Evolutionary conservation across 257 asterid species (phyloP), one percentile per base, ranked within the genome.

Genomic region (Capsicum pubescens): DNA sequence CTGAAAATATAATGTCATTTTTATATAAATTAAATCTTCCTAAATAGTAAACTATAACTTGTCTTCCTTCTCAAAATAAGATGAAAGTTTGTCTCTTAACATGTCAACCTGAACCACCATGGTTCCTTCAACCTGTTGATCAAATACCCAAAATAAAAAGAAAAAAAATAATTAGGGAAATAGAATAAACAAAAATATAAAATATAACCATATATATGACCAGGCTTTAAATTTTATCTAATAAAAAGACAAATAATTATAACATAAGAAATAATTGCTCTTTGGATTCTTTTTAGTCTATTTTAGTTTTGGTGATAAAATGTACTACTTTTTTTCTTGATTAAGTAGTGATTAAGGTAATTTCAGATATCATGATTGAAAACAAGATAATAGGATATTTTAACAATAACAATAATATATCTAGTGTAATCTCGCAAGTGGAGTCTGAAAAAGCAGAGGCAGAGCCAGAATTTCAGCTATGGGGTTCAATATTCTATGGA

Each of bases 21-120:
- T 36, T 3, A 76, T 3, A 21, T 19, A 46, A 46, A 19, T 42
- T 44, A 2, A 70, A 70, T 70, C 52, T 0, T 36, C 39, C 54
- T 39, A 8, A 68, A 68, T 52, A 76, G 48, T 52, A 76, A 76
- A 77, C 54, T 14, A 70, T 71, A 71, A 72, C 39, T 44, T 14
- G 61, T 52, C 63, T 21, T 52, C 81, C 81, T 76, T 76, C 46
- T 52, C 63, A 52, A 76, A 76, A 76, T 76, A 76, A 7, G 21
- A 12, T 26, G 63, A 76, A 1, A 76, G 64, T 1, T 52, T 76
- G 81, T 26, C 81, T 76, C 81, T 52, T 52, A 76, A 52, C 81
- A 26, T 76, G 61, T 76, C 81, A 26, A 76, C 14, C 3, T 76
- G 63, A 54, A 21, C 48, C 3, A 8, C 26, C 63, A 26, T 76